phyloP scores from a whole-genome alignment of 257 asterid species.

The Nicotiana knightiana region DNA sequence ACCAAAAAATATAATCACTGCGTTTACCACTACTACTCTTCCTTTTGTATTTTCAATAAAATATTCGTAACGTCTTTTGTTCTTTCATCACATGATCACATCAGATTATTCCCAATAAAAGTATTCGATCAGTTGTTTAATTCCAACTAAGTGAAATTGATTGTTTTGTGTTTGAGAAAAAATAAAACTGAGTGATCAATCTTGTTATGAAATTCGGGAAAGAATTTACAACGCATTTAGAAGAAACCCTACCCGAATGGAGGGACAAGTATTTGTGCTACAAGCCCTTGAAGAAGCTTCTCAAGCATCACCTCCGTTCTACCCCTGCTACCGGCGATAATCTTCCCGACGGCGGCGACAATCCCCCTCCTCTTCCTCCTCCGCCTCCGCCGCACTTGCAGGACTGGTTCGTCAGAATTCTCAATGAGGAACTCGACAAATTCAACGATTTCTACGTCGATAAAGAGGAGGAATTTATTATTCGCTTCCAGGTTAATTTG shows the following conservation, averaged over 20 bases:
- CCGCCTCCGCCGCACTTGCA: slow-evolving; percentile 36
- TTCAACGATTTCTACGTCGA: slow-evolving; percentile 95
- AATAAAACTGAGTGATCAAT: not conserved
- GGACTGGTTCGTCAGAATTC: slow-evolving; percentile 67
- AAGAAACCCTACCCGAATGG: slow-evolving; percentile 89
- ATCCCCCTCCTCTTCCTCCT: not conserved
- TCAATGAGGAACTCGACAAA: slow-evolving; percentile 68
- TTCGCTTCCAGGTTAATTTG: slow-evolving; percentile 66
- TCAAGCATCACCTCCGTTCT: slow-evolving; percentile 29
- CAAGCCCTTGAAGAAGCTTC: slow-evolving; percentile 81
- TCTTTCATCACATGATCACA: not conserved
- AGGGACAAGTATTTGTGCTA: slow-evolving; percentile 78
- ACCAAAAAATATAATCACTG: not conserved
- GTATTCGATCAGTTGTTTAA: not conserved
- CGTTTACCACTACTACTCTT: not conserved
- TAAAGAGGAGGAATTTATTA: slow-evolving; percentile 83
- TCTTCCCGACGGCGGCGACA: slow-evolving; percentile 18
- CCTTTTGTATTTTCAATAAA: not conserved
- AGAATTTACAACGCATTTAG: slow-evolving; percentile 59
- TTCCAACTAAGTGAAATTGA: not conserved
- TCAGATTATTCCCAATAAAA: not conserved
- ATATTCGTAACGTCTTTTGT: not conserved
- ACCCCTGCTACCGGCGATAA: slow-evolving; percentile 19
- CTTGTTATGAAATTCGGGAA: slow-evolving; percentile 77
- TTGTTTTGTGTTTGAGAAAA: not conserved